These are phyloP conservation scores for Wickerhamomyces bovis DNA, from an alignment of 805 yeast genomes.

Conservation along the genomic window DNA sequence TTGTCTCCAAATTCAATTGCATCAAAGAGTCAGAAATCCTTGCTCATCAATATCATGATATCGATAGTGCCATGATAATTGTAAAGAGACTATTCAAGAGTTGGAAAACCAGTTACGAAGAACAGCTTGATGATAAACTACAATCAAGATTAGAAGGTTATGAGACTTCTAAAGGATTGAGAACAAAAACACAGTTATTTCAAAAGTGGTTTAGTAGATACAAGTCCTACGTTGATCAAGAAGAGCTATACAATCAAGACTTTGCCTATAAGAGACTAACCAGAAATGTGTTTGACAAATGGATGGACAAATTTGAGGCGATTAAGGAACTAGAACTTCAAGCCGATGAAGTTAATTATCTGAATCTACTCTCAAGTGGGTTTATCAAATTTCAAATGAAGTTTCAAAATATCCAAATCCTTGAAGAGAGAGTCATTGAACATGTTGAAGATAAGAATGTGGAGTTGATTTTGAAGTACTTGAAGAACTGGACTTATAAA, in stretches of 20 bases:
- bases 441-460: conserved; percentile 21
- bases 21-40: neutral
- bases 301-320: conserved; percentile 11
- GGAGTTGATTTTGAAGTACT: conserved; percentile 16
- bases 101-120: conserved; percentile 9
- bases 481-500: conserved; percentile 30
- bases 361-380: conserved; percentile 19
- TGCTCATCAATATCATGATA: conserved; percentile 3
- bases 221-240: conserved; percentile 2
- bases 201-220: conserved; percentile 10
- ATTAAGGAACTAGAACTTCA: conserved; percentile 11
- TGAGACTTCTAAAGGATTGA: neutral
- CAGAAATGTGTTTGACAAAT: conserved; percentile 8
- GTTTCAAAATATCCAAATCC: conserved; percentile 9
- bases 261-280: conserved; percentile 1
- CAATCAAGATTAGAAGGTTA: neutral
- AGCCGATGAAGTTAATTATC: conserved; percentile 21
- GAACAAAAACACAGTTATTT: neutral
- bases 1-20: conserved; percentile 3
- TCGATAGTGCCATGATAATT: neutral
- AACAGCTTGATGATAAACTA: conserved; percentile 1
- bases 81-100: conserved; percentile 2
- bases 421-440: conserved; percentile 15
- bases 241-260: conserved; percentile 5
- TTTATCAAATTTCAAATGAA: conserved; percentile 22